These are phyloP conservation scores for Alternaria arbusti DNA, from an alignment of 2,329 filamentous ascomycete species.

Conservation along the genomic window DNA sequence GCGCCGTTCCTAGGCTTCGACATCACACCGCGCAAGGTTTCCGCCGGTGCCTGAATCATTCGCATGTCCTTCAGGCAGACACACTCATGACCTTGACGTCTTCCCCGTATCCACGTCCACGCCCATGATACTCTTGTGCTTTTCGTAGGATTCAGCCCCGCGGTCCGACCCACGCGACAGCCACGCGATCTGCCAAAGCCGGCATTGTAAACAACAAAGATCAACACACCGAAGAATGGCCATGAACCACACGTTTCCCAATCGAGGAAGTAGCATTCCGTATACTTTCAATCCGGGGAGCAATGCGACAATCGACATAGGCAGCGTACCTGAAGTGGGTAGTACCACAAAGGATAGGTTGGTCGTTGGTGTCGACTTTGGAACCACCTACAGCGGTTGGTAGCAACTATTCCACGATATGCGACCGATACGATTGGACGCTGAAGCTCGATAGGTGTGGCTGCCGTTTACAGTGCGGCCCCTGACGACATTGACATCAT, in stretches of 20 bases:
- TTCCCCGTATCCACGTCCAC: constrained; percentile 2
- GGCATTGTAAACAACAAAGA: constrained; percentile 3
- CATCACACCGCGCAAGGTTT: constrained; percentile 10
- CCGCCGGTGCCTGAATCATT: constrained; percentile 31
- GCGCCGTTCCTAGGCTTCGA: constrained; percentile 34
- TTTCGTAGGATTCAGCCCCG: constrained; percentile 19
- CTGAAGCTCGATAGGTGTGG: constrained; percentile 59
- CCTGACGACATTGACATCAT: constrained; percentile 84
- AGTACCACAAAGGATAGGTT: constrained; percentile 62
- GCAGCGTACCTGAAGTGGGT: constrained; percentile 16
- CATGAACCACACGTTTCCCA: constrained; percentile 32
- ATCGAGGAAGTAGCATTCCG: constrained; percentile 38
- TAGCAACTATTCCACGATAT: background rate
- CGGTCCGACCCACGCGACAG: constrained; percentile 21
- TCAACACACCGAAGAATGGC: constrained; percentile 2
- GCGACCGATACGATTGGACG: background rate
- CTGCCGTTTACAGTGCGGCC: constrained; percentile 75
- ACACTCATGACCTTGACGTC: constrained; percentile 35
- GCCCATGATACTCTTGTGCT: constrained; percentile 5
- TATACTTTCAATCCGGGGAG: constrained; percentile 39
- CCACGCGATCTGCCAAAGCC: constrained; percentile 3
- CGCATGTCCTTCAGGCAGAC: constrained; percentile 40
- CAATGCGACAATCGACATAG: constrained; percentile 29
- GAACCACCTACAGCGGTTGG: constrained; percentile 79
- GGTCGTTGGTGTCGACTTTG: constrained; percentile 82